A percentile compares a stretch with the other conserved stretches of the same genome.
phyloP scores from a whole-genome alignment of 2,329 filamentous ascomycete species.

The Didymosphaeria variabile region DNA sequence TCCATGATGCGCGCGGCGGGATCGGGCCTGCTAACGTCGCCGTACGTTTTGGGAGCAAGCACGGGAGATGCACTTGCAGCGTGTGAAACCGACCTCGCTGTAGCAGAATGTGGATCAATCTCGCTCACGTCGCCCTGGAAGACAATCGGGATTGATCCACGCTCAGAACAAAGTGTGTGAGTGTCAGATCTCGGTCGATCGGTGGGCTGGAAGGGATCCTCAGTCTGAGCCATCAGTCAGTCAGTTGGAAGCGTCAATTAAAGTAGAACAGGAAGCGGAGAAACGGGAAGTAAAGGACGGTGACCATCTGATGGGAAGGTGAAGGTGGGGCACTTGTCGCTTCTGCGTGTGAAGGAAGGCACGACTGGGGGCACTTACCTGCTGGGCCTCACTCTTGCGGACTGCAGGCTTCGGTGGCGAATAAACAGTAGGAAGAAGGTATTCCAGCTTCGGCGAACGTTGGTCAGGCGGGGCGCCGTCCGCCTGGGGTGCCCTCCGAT shows the following conservation, averaged over 20 bases:
- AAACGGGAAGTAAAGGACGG: neutral
- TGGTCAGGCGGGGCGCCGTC: neutral
- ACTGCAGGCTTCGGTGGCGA: slow-evolving; percentile 37
- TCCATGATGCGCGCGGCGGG: slow-evolving; percentile 30
- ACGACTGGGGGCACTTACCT: slow-evolving; percentile 38
- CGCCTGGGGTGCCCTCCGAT: neutral
- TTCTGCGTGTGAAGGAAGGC: slow-evolving; percentile 20
- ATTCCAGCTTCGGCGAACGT: slow-evolving; percentile 13
- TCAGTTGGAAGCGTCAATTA: slow-evolving; percentile 13
- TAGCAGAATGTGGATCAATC: slow-evolving; percentile 29
- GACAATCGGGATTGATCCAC: slow-evolving; percentile 35
- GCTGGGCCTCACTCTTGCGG: slow-evolving; percentile 31
- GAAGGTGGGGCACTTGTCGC: neutral
- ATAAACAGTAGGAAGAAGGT: slow-evolving; percentile 42
- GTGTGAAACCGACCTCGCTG: slow-evolving; percentile 16
- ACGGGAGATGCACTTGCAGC: neutral
- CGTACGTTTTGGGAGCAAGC: neutral
- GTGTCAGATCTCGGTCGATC: slow-evolving; percentile 20
- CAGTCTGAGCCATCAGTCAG: slow-evolving; percentile 34
- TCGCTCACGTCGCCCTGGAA: slow-evolving; percentile 36
- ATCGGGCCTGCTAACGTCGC: neutral
- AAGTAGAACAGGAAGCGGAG: neutral
- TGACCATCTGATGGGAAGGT: slow-evolving; percentile 11
- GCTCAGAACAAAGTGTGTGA: slow-evolving; percentile 19
- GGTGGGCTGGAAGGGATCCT: slow-evolving; percentile 35